Conservation (phyloP, 805 yeast genomes). For the Citeromyces matritensis region DNA sequence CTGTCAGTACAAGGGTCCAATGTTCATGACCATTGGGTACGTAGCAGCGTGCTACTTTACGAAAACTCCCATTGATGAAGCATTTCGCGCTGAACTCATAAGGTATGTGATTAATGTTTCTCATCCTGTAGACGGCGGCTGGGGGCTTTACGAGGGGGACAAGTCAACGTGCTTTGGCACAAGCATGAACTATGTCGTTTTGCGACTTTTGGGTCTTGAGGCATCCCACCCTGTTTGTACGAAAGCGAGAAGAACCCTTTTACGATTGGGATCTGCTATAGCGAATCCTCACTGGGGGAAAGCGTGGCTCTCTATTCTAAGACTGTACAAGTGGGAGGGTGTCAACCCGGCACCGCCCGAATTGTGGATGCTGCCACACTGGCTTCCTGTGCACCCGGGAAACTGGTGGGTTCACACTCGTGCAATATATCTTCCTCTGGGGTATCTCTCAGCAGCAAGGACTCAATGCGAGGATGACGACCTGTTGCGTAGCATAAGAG, state of each 20-base stretch:
- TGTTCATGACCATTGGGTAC: constrained; percentile 91
- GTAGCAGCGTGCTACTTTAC: constrained; percentile 63
- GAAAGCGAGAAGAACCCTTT: constrained; percentile 61
- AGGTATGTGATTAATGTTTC: constrained; percentile 84
- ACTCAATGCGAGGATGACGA: constrained; percentile 47
- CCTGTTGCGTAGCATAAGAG: constrained; percentile 47
- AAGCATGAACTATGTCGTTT: constrained; percentile 65
- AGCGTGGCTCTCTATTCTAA: constrained; percentile 71
- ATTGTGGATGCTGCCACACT: constrained; percentile 75
- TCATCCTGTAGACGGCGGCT: constrained; percentile 98
- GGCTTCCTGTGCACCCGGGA: constrained; percentile 79
- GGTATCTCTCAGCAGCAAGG: constrained; percentile 53
- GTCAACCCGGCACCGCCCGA: constrained; percentile 98
- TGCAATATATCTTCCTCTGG: constrained; percentile 77
- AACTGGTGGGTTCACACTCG: constrained; percentile 99
- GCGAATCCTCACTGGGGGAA: constrained; percentile 97
- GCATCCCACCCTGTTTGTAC: constrained; percentile 63
- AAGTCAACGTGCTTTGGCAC: constrained; percentile 96
- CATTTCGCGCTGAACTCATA: constrained; percentile 51
- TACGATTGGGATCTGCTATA: constrained; percentile 74
- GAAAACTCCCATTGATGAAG: constrained; percentile 51
- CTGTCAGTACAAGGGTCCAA: constrained; percentile 91
- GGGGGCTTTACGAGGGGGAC: constrained; percentile 93
- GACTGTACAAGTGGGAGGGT: constrained; percentile 87
- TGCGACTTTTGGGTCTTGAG: constrained; percentile 67